Percentiles rank a stretch among this genome's conserved stretches.
These are phyloP conservation scores for Fragilaria radians DNA, from an alignment of 108 stramenopile genomes.

Conservation along the genomic window DNA sequence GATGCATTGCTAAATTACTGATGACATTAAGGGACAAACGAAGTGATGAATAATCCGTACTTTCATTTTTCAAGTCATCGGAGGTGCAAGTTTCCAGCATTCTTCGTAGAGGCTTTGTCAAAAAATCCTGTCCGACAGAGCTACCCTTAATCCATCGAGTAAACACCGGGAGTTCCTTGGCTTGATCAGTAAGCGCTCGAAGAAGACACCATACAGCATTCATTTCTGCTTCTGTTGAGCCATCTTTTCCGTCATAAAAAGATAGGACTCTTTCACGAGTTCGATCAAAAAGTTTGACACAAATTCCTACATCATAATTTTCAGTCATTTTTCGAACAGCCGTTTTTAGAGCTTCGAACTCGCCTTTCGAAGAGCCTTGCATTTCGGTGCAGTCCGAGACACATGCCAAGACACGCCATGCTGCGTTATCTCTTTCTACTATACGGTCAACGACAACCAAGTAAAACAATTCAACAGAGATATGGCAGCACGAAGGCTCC, in stretches of 20 bases:
- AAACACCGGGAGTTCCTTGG: conserved; percentile 66
- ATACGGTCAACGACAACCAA: conserved; percentile 58
- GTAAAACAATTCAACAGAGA: conserved; percentile 53
- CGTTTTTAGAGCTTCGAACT: conserved; percentile 37
- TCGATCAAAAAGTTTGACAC: too few species aligned
- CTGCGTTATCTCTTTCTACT: conserved; percentile 24
- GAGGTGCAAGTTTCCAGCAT: conserved; percentile 8
- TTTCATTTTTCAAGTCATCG: too few species aligned
- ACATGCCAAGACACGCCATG: conserved; percentile 61
- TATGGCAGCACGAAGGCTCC: conserved; percentile 46
- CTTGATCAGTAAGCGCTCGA: conserved; percentile 9
- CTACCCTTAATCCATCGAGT: conserved; percentile 41
- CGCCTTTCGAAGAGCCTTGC: conserved; percentile 49
- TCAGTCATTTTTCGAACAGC: conserved; percentile 45
- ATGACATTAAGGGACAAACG: conserved; percentile 42
- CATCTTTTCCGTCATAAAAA: conserved; percentile 8
- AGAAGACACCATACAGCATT: conserved; percentile 12
- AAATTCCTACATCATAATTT: conserved; percentile 17
- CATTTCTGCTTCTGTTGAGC: not conserved
- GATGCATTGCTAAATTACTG: conserved; percentile 37
- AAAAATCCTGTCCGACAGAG: conserved; percentile 36
- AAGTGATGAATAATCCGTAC: too few species aligned
- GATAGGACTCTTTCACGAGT: conserved; percentile 10
- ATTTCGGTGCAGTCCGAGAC: conserved; percentile 32
- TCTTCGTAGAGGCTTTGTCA: conserved; percentile 39